Evolutionary conservation across 352 stramenopile species (phyloP).

Genomic region (Pythium monospermum): DNA sequence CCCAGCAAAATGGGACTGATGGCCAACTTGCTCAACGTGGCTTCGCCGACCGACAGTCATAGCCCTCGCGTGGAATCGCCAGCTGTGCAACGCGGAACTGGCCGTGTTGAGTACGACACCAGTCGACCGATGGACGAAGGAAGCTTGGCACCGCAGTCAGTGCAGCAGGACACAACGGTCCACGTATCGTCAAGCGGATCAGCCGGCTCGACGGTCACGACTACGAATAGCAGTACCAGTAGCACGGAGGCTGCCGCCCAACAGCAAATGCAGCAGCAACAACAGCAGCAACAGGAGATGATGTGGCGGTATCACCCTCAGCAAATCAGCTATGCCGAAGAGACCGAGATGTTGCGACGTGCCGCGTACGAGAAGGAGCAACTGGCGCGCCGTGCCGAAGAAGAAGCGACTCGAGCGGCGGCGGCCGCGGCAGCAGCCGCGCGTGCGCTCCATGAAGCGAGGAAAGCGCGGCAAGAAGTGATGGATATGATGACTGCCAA

Average conservation of each 20-base stretch:
- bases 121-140: background rate
- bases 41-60: conserved; percentile 41
- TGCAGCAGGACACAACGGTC: no score
- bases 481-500: conserved; percentile 77
- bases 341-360: conserved; percentile 61
- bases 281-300: conserved; percentile 49
- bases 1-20: conserved; percentile 69
- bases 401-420: conserved; percentile 71
- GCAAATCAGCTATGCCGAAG: conserved; percentile 59
- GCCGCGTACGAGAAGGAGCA: conserved; percentile 57
- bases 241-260: conserved; percentile 19
- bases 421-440: conserved; percentile 64
- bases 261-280: conserved; percentile 3
- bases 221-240: conserved; percentile 23
- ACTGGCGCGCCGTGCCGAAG: conserved; percentile 63
- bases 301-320: conserved; percentile 72
- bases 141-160: background rate
- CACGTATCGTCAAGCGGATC: no score
- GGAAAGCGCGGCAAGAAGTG: conserved; percentile 72
- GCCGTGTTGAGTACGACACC: background rate
- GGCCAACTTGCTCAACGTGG: conserved; percentile 73
- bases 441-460: conserved; percentile 66
- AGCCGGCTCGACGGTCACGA: conserved; percentile 11
- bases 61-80: conserved; percentile 37
- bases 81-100: background rate